Evolutionary conservation across 1,284 basidiomycete species (phyloP), one percentile per base, ranked within the genome.

Genomic region (Cutaneotrichosporon mucoides): DNA sequence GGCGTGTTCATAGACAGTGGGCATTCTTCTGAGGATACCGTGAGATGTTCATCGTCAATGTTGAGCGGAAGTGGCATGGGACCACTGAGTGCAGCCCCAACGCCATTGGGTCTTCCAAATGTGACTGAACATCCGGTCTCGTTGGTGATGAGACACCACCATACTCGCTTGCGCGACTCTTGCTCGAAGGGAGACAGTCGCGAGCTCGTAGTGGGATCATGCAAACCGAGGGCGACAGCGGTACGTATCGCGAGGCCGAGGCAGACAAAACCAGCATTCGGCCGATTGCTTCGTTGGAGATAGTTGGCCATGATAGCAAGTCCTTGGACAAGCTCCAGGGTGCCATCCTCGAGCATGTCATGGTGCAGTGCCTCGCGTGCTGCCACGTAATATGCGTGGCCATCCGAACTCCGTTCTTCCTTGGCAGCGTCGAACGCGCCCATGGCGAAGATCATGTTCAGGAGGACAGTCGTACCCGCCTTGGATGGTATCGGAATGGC

Each of bases 401-500:
- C 68, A 33, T 48, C 34, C 13, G 57, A 54, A n/a, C 45, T 61
- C 24, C 49, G 37, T 10, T 60, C 60, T 2, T 11, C 37, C 6
- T 46, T 42, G 6, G 34, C 44, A 5, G 13, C 24, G 50, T 70
- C 68, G 41, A 67, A 58, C 15, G 66, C 62, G 34, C 68, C 68
- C 67, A 68, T 67, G 13, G 68, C 68, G 38, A 68, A 66, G 44
- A 70, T 66, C 68, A 69, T 69, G 53, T 61, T 56, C 10, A 69
- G 35, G 43, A 69, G 52, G 16, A 66, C 62, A 6, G 50, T 15
- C 15, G 51, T 42, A 3, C 65, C 64, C 6, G 53, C 52, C 38
- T 57, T 62, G n/a, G 54, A 41, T 8, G 64, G 50, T 24, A 69
- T 48, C 6, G 68, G 64, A 7, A 70, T 35, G 1, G 68, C 68